Evolutionary conservation across 495 filamentous ascomycete species (phyloP), one percentile per base, ranked within the genome.

Genomic region (Oleoguttula mirabilis): DNA sequence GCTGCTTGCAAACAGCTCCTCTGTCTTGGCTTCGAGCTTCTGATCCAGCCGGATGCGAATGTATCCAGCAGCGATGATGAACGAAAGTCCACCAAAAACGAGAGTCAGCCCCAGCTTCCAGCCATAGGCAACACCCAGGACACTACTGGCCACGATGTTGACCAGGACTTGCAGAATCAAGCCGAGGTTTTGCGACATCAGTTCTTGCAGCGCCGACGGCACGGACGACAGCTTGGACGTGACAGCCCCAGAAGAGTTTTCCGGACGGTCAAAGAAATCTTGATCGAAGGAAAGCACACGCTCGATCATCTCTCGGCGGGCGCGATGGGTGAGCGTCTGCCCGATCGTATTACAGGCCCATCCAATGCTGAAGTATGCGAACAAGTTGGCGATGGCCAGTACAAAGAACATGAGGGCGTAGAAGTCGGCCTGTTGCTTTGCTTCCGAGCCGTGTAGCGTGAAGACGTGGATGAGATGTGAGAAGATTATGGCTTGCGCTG

Each of bases 201-300:
- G 45, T 15, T 61, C 54, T 33, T 53, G 43, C 4, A 61, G 32
- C 7, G 45, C 36, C 12, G 48, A 45, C 4, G 79, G 75, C 39
- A 79, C 69, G 35, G 66, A 64, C 7, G 71, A 67, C 2, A 82
- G 63, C 5, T 68, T 67, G 3, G 73, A 66, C 5, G 71, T 71
- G 23, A 86, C 60, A 10, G 79, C 67, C 2, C 80, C 80, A 4
- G 70, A 64, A 0, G 77, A 67, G 47, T 83, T 80, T 34, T 74
- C 69, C 28, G 69, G 62, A 2, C 60, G 55, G 56, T 85, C 80
- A 45, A 79, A 85, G 57, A 77, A 84, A 0, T 66, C 54, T 15
- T 73, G 71, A 36, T 73, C 72, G 44, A 78, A 71, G 45, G 57
- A 61, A 16, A 80, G 45, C 34, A 75, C 68, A 32, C 61, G 63